Conservation (phyloP, 306 rosid species). For the Ochetophila trinervis region DNA sequence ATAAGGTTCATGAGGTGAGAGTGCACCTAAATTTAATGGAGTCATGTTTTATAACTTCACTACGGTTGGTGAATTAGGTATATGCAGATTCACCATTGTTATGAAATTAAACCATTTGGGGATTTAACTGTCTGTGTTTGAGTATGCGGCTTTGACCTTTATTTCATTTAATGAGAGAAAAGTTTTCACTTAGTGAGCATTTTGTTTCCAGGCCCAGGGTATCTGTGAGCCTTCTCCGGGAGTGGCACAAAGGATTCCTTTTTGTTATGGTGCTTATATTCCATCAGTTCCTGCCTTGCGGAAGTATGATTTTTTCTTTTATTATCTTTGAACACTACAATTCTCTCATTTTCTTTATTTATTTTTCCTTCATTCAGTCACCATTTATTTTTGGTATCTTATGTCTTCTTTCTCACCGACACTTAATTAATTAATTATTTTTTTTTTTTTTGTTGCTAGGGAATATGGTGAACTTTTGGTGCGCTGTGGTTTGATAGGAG, state of each 20-base stretch:
- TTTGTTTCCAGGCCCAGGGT: constrained; percentile 61
- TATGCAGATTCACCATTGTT: too few species aligned
- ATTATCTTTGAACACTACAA: neutral
- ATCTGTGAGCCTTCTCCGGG: constrained; percentile 58
- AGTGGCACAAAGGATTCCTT: constrained; percentile 56
- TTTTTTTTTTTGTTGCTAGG: constrained; percentile 40
- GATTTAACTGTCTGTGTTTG: too few species aligned
- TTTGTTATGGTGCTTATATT: constrained; percentile 57
- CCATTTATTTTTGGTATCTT: neutral
- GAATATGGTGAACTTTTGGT: constrained; percentile 89
- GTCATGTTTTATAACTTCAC: too few species aligned
- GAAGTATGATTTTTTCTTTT: constrained; percentile 51
- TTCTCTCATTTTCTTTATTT: neutral
- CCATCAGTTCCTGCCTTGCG: constrained; percentile 82
- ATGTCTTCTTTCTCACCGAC: neutral
- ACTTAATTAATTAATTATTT: neutral
- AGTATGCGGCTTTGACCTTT: neutral
- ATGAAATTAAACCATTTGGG: too few species aligned
- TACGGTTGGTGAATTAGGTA: too few species aligned
- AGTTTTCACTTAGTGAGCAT: constrained; percentile 13
- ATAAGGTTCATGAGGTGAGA: too few species aligned
- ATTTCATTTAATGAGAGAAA: constrained; percentile 14
- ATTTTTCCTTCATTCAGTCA: neutral
- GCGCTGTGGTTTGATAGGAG: constrained; percentile 89
- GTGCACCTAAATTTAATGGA: too few species aligned